Evolutionary conservation across 1,139 yeast species (phyloP).

Genomic region (Blastobotrys illinoisensis): DNA sequence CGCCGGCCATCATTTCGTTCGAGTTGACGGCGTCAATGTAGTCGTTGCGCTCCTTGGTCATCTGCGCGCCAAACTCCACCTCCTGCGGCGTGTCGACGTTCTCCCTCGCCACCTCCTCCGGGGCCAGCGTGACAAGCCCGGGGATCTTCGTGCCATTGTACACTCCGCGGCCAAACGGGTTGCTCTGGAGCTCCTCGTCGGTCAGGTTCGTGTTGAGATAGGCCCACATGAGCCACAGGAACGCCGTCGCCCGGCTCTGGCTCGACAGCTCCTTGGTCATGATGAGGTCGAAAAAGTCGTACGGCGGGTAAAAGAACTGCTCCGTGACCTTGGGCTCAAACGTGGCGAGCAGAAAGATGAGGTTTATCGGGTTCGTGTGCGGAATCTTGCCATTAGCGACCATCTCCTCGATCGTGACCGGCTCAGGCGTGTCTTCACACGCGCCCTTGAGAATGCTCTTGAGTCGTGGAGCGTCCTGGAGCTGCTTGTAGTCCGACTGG

Average conservation of each 20-base stretch:
- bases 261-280: slow-evolving; percentile 51
- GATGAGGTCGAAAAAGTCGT: slow-evolving; percentile 58
- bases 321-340: slow-evolving; percentile 48
- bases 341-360: slow-evolving; percentile 69
- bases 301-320: slow-evolving; percentile 33
- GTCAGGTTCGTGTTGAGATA: slow-evolving; percentile 64
- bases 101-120: slow-evolving; percentile 39
- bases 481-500: slow-evolving; percentile 53
- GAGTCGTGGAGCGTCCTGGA: slow-evolving; percentile 92
- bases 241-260: slow-evolving; percentile 58
- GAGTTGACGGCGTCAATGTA: slow-evolving; percentile 38
- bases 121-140: slow-evolving; percentile 38
- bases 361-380: slow-evolving; percentile 57
- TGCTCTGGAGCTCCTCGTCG: slow-evolving; percentile 46
- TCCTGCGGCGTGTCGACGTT: slow-evolving; percentile 73
- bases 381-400: slow-evolving; percentile 38
- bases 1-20: background rate
- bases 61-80: slow-evolving; percentile 60
- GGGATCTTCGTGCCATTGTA: slow-evolving; percentile 41
- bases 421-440: slow-evolving; percentile 49
- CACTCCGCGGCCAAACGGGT: slow-evolving; percentile 57
- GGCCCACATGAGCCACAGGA: slow-evolving; percentile 79
- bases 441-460: slow-evolving; percentile 83
- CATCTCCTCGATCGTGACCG: slow-evolving; percentile 47
- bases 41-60: slow-evolving; percentile 56